Base-by-base conservation (phyloP, 805 yeast species). In the Kodamaea kakaduensis region DNA sequence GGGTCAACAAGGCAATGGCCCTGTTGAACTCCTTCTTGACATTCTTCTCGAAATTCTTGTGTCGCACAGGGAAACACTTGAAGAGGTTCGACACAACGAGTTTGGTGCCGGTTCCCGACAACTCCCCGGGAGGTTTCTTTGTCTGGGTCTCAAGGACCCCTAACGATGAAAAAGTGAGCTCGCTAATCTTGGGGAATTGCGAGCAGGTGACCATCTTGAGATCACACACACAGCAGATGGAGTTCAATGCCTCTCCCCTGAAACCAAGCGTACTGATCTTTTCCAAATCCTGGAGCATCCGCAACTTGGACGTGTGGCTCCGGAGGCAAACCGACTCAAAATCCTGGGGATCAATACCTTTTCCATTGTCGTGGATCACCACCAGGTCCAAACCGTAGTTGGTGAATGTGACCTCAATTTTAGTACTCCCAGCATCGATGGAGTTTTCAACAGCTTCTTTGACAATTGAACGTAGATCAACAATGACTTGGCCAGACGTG, bases 401-500 rank as follows among this genome's bases (percentile, higher is more conserved):
- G 47, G 67, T 68, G 48, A 90, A 77, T 2, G 64, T 62, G 10
- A 90, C 62, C 32, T 86, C 94, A 19, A 93, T 67, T 34, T 73
- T 75, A 0, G 74, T 67, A 7, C 93, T 73, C 15, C 69, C 57
- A 0, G 97, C 93, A 60, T 93, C 98, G 5, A 90, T 61, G 19
- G 93, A 65, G 54, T 90, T 90, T 50, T 90, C 98, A 2, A 93
- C 69, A 1, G 89, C 61, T 54, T 90, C 98, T 52, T 90, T 90
- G 19, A 83, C 78, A 0, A 85, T 83, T 0, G 90, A 77, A 0
- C 76, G 67, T 27, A 93, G 59, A 47, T 85, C 95, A 4, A 80
- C 74, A 9, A 93, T 84, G 9, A 93, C 97, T 56, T 93, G 98
- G 0, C 96, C 96, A 0, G 97, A 86, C 0, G 96, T 87, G 38